Percentiles rank a stretch among this genome's conserved stretches.
Evolutionary conservation across 768 basidiomycete genomes (phyloP).

Genomic region (Leccinum longicurvipes): DNA sequence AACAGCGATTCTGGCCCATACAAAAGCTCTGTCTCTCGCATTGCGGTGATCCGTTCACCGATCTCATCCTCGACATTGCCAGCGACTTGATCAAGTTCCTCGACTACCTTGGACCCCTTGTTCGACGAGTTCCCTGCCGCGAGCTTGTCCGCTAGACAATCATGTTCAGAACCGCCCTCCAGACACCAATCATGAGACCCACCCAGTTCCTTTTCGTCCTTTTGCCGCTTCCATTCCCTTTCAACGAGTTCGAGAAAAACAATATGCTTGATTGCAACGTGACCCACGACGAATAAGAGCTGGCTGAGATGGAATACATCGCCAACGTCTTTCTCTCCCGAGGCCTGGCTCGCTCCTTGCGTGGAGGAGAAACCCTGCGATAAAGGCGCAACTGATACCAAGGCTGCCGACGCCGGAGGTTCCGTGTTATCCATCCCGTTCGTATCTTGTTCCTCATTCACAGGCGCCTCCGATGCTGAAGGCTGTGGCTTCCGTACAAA

Average conservation of each 20-base stretch:
- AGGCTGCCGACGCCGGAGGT: conserved; percentile 24
- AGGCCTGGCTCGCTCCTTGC: conserved; percentile 5
- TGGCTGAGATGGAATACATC: conserved; percentile 90
- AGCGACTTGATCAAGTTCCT: conserved; percentile 95
- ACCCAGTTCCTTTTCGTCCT: conserved; percentile 85
- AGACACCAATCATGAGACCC: conserved; percentile 19
- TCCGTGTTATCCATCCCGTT: conserved; percentile 48
- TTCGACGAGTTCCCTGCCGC: conserved; percentile 38
- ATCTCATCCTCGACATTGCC: conserved; percentile 99
- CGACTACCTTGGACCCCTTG: conserved; percentile 53
- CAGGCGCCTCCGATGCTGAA: not conserved
- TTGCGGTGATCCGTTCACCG: conserved; percentile 81
- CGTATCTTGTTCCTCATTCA: conserved; percentile 34
- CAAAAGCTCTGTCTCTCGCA: conserved; percentile 84
- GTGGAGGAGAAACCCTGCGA: conserved; percentile 17
- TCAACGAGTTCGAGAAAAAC: conserved; percentile 95
- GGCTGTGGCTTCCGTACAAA: conserved; percentile 43
- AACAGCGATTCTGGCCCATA: conserved; percentile 81
- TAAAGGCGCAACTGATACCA: conserved; percentile 16
- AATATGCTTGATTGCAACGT: conserved; percentile 96
- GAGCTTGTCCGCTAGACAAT: conserved; percentile 55
- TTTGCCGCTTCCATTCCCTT: conserved; percentile 93
- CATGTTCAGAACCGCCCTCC: not conserved
- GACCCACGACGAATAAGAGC: conserved; percentile 92
- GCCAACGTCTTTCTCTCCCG: conserved; percentile 52